Conservation (phyloP, 176 grass and related monocot species). For the Aegilops bicornis region DNA sequence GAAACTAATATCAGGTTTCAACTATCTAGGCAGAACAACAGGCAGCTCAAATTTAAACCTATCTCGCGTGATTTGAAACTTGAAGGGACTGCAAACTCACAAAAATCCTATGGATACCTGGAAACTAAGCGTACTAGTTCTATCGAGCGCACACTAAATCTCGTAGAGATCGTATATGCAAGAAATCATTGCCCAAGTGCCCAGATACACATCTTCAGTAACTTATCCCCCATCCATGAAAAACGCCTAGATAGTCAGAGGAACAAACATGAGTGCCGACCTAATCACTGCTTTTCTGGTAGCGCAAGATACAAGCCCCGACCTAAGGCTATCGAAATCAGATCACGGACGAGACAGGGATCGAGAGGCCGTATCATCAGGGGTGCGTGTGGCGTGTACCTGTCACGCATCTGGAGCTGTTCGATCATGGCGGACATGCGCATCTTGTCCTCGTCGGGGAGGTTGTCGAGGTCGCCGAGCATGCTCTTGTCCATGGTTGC, state of each 20-base stretch:
- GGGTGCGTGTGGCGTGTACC: conserved; percentile 27
- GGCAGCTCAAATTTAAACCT: not conserved
- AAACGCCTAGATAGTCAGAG: not conserved
- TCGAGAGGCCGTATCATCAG: not conserved
- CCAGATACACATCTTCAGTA: not conserved
- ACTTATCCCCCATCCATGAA: not conserved
- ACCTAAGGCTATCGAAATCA: not conserved
- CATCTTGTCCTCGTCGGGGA: conserved; percentile 90
- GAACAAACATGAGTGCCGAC: not conserved
- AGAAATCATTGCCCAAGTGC: not conserved
- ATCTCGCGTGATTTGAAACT: not conserved
- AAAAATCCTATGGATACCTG: not conserved
- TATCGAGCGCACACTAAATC: not conserved
- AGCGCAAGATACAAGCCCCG: not conserved
- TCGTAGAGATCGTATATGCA: not conserved
- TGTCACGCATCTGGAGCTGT: conserved; percentile 95
- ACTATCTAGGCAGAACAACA: not conserved
- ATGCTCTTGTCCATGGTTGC: conserved; percentile 84
- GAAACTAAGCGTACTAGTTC: not conserved
- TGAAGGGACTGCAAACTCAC: not conserved
- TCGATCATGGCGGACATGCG: conserved; percentile 90
- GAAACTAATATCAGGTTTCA: not conserved
- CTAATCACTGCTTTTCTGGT: not conserved
- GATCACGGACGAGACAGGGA: not conserved
- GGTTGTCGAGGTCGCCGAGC: conserved; percentile 72